phyloP scores from a whole-genome alignment of 1,284 basidiomycete genomes.

The Ustilago xerochloae region DNA sequence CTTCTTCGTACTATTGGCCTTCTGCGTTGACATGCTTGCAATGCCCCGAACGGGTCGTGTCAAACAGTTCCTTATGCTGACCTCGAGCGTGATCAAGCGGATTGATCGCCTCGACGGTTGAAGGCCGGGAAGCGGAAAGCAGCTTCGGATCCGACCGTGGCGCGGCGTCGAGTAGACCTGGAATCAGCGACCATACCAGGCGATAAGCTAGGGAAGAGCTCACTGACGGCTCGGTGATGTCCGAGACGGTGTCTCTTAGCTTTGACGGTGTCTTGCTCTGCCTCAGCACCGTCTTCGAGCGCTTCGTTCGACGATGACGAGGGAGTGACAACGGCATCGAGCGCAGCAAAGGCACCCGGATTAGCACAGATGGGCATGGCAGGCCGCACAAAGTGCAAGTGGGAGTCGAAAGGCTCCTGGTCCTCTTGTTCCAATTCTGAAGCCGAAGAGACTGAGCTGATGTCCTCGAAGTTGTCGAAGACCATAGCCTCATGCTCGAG shows the following conservation, averaged over 20 bases:
- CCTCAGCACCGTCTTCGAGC: neutral
- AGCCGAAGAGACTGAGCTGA: slow-evolving; percentile 12
- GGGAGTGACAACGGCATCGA: slow-evolving; percentile 13
- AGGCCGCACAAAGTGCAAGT: slow-evolving; percentile 40
- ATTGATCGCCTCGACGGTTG: slow-evolving; percentile 1
- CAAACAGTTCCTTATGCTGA: too few species aligned
- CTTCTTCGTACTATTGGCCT: too few species aligned
- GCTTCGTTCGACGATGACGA: neutral
- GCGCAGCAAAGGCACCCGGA: slow-evolving; percentile 21
- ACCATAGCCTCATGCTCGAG: slow-evolving; percentile 38
- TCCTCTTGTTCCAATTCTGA: slow-evolving; percentile 19
- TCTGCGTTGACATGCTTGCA: too few species aligned
- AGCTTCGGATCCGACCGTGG: slow-evolving; percentile 31
- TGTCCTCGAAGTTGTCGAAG: slow-evolving; percentile 48
- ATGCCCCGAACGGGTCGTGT: too few species aligned
- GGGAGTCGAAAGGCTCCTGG: slow-evolving; percentile 21
- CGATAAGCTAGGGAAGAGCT: slow-evolving; percentile 7
- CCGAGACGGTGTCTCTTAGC: slow-evolving; percentile 25
- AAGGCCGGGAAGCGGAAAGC: slow-evolving; percentile 17
- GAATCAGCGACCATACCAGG: neutral
- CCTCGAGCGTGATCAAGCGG: neutral
- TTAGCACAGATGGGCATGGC: slow-evolving; percentile 34
- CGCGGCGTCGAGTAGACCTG: slow-evolving; percentile 26
- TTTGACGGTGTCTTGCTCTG: neutral
- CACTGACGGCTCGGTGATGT: slow-evolving; percentile 28